Conservation (phyloP, 2,329 filamentous ascomycete species). For the Colletotrichum caudatum region DNA sequence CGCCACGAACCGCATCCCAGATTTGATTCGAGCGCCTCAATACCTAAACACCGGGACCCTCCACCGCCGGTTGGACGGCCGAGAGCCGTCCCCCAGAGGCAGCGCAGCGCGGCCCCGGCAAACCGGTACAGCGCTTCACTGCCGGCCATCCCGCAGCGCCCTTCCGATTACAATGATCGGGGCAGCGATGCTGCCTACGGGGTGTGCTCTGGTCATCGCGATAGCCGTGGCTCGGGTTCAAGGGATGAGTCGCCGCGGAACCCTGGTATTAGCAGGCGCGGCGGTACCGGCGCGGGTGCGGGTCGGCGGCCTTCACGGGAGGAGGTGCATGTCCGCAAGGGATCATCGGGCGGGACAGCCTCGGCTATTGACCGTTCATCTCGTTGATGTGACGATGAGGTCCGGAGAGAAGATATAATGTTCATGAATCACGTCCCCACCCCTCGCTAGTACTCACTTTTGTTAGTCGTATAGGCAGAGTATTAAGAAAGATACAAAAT, state of each 20-base stretch:
- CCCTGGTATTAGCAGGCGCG: constrained; percentile 2
- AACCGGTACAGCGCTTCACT: constrained; percentile 34
- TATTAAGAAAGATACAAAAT: too few relatives aligned
- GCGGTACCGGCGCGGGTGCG: not conserved
- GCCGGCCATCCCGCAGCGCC: constrained; percentile 15
- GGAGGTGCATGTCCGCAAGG: constrained; percentile 23
- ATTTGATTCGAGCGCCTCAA: constrained; percentile 26
- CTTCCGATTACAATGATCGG: constrained; percentile 10
- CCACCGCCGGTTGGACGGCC: constrained; percentile 28
- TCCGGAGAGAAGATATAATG: not conserved
- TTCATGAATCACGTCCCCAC: not conserved
- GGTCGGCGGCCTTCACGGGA: constrained; percentile 28
- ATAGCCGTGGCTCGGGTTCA: not conserved
- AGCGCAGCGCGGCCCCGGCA: constrained; percentile 26
- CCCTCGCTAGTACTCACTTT: not conserved
- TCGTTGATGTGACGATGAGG: constrained; percentile 5
- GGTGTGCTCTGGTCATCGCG: constrained; percentile 15
- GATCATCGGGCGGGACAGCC: constrained; percentile 3
- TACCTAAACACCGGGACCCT: constrained; percentile 17
- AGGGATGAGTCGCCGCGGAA: constrained; percentile 31
- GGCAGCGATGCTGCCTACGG: constrained; percentile 22
- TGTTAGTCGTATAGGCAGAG: not conserved
- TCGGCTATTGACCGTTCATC: constrained; percentile 22
- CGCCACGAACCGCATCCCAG: constrained; percentile 17
- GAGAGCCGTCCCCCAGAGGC: not conserved